Percentiles rank a stretch among this genome's conserved stretches.
Evolutionary conservation across 495 filamentous ascomycete species (phyloP).

Genomic region (Neurospora sp.): DNA sequence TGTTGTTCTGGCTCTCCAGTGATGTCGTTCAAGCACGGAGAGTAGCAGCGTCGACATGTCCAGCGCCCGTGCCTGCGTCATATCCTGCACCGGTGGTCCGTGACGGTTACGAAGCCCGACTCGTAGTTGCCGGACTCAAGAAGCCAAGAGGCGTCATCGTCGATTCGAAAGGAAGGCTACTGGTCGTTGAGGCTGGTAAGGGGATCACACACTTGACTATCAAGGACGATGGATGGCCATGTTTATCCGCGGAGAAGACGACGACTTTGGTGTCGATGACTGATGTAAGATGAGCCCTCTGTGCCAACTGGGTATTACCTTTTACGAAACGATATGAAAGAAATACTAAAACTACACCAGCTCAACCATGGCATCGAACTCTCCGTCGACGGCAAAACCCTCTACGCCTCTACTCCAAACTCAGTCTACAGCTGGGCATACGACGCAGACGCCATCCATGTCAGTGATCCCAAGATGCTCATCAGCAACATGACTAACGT

Average conservation of each 20-base stretch:
- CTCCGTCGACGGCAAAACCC: constrained; percentile 47
- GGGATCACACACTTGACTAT: constrained; percentile 48
- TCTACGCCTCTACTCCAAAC: constrained; percentile 53
- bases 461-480: constrained; percentile 36
- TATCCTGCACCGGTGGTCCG: constrained; percentile 40
- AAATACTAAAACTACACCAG: constrained; percentile 8
- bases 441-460: constrained; percentile 33
- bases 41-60: constrained; percentile 12
- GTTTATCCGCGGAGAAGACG: constrained; percentile 28
- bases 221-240: constrained; percentile 33
- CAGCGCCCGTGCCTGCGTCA: constrained; percentile 10
- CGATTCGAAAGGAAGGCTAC: constrained; percentile 47
- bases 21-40: neutral
- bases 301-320: constrained; percentile 3
- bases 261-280: constrained; percentile 15
- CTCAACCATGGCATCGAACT: constrained; percentile 56
- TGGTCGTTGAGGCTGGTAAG: constrained; percentile 45
- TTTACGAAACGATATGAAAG: neutral
- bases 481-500: constrained; percentile 47
- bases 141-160: constrained; percentile 51
- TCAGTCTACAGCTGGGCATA: constrained; percentile 54
- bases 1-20: neutral
- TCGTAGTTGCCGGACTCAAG: constrained; percentile 44
- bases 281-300: constrained; percentile 27
- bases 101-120: constrained; percentile 44